Evolutionary conservation across 768 basidiomycete species (phyloP).

Genomic region (Clavaria fumosa): DNA sequence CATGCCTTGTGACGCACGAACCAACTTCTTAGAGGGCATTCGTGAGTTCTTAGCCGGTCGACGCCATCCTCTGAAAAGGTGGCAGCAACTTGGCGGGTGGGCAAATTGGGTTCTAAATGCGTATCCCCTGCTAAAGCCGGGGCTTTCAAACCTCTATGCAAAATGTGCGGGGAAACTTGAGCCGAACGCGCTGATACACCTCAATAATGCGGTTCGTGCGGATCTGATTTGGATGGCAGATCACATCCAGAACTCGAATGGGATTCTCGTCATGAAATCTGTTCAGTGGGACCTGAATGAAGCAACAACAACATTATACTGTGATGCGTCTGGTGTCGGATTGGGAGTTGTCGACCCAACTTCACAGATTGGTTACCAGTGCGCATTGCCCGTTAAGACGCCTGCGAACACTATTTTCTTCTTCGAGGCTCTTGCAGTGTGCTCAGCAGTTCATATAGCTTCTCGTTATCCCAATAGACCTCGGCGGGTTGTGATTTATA

Average conservation of each 20-base stretch:
- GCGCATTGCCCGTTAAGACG: background rate
- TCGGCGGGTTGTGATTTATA: slow-evolving; percentile 13
- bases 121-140: slow-evolving; percentile 17
- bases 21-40: slow-evolving; percentile 7
- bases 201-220: slow-evolving; percentile 12
- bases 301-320: slow-evolving; percentile 10
- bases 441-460: slow-evolving; percentile 8
- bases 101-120: slow-evolving; percentile 28
- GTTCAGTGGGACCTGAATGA: slow-evolving; percentile 7
- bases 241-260: slow-evolving; percentile 11
- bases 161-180: slow-evolving; percentile 17
- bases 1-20: slow-evolving; percentile 2
- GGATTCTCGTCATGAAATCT: slow-evolving; percentile 14
- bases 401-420: slow-evolving; percentile 7
- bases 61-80: slow-evolving; percentile 13
- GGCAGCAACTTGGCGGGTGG: slow-evolving; percentile 20
- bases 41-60: slow-evolving; percentile 3
- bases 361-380: slow-evolving; percentile 12
- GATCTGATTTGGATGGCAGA: slow-evolving; percentile 21
- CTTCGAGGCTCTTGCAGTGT: slow-evolving; percentile 13
- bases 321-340: slow-evolving; percentile 16
- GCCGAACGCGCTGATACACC: slow-evolving; percentile 9
- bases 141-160: slow-evolving; percentile 15
- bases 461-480: background rate
- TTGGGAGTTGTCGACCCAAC: slow-evolving; percentile 20